phyloP scores from a whole-genome alignment of 2,329 filamentous ascomycete species.

The Xylariaceae sp. region DNA sequence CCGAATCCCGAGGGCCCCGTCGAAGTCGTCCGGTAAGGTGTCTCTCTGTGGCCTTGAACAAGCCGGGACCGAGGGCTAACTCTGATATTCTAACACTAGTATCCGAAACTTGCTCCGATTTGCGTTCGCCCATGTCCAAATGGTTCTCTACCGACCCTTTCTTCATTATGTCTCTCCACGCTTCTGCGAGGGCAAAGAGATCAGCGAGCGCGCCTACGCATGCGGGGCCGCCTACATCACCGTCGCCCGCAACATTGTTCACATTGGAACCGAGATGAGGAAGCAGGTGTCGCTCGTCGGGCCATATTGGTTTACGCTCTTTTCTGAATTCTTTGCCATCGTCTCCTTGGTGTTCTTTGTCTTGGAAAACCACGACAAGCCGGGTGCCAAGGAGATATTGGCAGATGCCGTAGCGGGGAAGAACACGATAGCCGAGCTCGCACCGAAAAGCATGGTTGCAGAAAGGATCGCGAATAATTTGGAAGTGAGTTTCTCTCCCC shows the following conservation, averaged over 20 bases:
- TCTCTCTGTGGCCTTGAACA: no score
- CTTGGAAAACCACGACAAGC: conserved; percentile 71
- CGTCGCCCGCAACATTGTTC: conserved; percentile 67
- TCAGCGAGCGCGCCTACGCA: conserved; percentile 75
- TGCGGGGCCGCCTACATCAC: conserved; percentile 60
- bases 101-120: conserved; percentile 73
- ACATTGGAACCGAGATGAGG: conserved; percentile 73
- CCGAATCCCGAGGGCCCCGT: conserved; percentile 72
- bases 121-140: conserved; percentile 76
- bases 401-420: conserved; percentile 81
- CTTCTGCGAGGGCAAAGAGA: conserved; percentile 46
- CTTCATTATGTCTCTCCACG: conserved; percentile 73
- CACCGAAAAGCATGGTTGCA: conserved; percentile 80
- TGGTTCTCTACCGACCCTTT: conserved; percentile 78
- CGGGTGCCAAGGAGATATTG: conserved; percentile 71
- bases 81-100: conserved; percentile 34
- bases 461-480: conserved; percentile 77
- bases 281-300: conserved; percentile 70
- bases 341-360: conserved; percentile 75
- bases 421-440: conserved; percentile 72
- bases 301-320: conserved; percentile 82
- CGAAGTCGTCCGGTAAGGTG: conserved; percentile 71
- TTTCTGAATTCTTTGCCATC: conserved; percentile 77
- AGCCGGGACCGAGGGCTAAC: conserved; percentile 19
- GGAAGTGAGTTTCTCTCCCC: conserved; percentile 56